Base-by-base conservation (phyloP, 2,329 filamentous ascomycete species). In the Sphaerostilbella broomeana region DNA sequence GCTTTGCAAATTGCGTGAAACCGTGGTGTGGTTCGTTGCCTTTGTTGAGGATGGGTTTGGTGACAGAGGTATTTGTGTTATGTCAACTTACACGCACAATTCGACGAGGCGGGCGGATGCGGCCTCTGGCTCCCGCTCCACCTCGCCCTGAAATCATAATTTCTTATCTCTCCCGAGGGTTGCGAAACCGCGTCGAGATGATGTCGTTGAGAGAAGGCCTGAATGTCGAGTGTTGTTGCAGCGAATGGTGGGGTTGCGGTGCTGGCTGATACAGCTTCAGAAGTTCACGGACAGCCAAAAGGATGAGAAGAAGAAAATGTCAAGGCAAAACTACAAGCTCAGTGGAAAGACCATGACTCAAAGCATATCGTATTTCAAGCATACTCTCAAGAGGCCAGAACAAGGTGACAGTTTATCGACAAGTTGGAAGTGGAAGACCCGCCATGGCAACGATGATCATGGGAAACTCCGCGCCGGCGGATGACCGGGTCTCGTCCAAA, bases 81-180 rank as follows among this genome's bases (percentile, higher is more conserved):
- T n/a, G n/a, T n/a, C 29, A 27, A 59, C 64, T 60, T 60, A 67
- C 64, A 48, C 63, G 59, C 38, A 60, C 54, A 42, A 65, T 59
- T 38, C 64, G 63, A 53, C 64, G 64, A 56, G 64, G 64, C 37
- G 64, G 62, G 40, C 64, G 62, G 49, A 67, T 67, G 51, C 64
- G 60, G 42, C 62, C 60, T 38, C 61, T 56, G 40, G 58, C 53
- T 41, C 62, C 62, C 38, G 60, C 58, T 55, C 65, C 63, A 40
- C 69, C 69, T 51, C 69, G 63, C 45, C 69, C 69, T 6, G 69
- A 69, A 49, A 72, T 70, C 69, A 72, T 72, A 28, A 25, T 43
- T 18, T 13, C 20, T 38, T 21, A 34, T 28, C 35, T 38, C 35
- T 25, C 25, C 6, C n/a, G n/a, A n/a, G n/a, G n/a, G n/a, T n/a